These are phyloP conservation scores for Phanerodontia chrysosporium DNA, from an alignment of 768 basidiomycete genomes.

Conservation along the genomic window DNA sequence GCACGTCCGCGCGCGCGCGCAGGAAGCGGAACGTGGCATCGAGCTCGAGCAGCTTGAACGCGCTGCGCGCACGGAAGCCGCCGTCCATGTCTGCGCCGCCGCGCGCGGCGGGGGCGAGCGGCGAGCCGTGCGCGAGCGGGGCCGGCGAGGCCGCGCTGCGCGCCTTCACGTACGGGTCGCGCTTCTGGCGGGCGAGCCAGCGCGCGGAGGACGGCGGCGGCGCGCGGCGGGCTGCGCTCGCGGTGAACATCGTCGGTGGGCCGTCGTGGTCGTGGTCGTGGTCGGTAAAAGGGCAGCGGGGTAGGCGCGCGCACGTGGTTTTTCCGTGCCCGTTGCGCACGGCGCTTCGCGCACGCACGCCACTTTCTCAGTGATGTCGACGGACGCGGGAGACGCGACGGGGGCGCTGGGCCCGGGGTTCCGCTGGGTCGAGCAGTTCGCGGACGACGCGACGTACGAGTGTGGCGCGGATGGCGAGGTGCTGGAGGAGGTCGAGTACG, in stretches of 20 bases:
- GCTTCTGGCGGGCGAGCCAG: slow-evolving; percentile 71
- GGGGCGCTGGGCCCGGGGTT: slow-evolving; percentile 50
- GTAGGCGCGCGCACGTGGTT: too few relatives aligned
- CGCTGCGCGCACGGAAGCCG: slow-evolving; percentile 87
- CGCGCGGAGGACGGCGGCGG: slow-evolving; percentile 40
- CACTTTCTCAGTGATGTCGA: neutral
- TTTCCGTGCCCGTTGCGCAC: too few relatives aligned
- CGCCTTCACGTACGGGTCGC: slow-evolving; percentile 67
- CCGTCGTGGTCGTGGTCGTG: too few relatives aligned
- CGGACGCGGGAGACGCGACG: too few relatives aligned
- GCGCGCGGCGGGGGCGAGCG: too few relatives aligned
- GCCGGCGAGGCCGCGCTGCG: too few relatives aligned
- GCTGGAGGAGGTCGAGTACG: slow-evolving; percentile 58
- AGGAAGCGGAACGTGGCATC: slow-evolving; percentile 56
- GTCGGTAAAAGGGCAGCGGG: too few relatives aligned
- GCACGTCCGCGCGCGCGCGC: slow-evolving; percentile 41
- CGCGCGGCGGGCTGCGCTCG: slow-evolving; percentile 21
- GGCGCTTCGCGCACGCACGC: too few relatives aligned
- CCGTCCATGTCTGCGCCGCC: too few relatives aligned
- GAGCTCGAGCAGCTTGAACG: slow-evolving; percentile 88
- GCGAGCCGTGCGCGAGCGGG: slow-evolving; percentile 31
- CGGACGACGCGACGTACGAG: slow-evolving; percentile 63
- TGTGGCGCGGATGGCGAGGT: slow-evolving; percentile 29
- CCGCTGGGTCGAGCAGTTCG: slow-evolving; percentile 63
- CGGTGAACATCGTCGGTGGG: slow-evolving; percentile 32